Evolutionary conservation across 2,329 filamentous ascomycete species (phyloP), one percentile per base, ranked within the genome.

Genomic region (Rugonectria rugulosa): DNA sequence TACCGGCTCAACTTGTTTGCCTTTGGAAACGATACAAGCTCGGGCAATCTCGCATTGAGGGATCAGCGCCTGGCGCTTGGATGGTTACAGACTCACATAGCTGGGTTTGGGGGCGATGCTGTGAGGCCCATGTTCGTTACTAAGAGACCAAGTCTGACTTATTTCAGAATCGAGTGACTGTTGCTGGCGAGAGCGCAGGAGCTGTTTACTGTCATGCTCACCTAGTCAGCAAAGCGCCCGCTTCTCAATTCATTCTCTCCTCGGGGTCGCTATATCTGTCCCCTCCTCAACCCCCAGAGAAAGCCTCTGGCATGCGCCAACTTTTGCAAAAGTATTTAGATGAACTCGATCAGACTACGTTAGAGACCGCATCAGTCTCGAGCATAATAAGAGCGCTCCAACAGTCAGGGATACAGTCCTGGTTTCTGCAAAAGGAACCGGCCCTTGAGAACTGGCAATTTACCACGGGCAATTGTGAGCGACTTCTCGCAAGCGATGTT

Each of bases 141-240:
- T n/a, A n/a, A n/a, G n/a, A n/a, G n/a, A n/a, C n/a, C n/a, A n/a
- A n/a, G n/a, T n/a, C n/a, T n/a, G n/a, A n/a, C n/a, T n/a, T n/a
- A n/a, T 5, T 20, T 4, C 27, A 77, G 73, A 37, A 68, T 6
- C 73, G 74, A 21, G 73, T 79, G 23, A 79, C 77, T 0, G 61
- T 80, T 1, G 70, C 71, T 3, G 78, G 78, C 6, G 77, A 80
- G 56, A 79, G 77, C 53, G 78, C 78, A 2, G 78, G 78, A 1
- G 77, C 73, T 3, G 70, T 79, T 9, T 79, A 79, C 38, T 71
- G 69, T 5, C 78, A 80, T 59, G 77, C 75, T 2, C 76, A 79
- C 59, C 48, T 79, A 0, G 71, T 75, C 9, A 70, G 67, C 1
- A 70, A 70, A 4, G 68, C 72, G 1, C 70, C 72, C 0, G 67